Conservation (phyloP, 208 protist genomes). For the Wallacemonas sp. region DNA sequence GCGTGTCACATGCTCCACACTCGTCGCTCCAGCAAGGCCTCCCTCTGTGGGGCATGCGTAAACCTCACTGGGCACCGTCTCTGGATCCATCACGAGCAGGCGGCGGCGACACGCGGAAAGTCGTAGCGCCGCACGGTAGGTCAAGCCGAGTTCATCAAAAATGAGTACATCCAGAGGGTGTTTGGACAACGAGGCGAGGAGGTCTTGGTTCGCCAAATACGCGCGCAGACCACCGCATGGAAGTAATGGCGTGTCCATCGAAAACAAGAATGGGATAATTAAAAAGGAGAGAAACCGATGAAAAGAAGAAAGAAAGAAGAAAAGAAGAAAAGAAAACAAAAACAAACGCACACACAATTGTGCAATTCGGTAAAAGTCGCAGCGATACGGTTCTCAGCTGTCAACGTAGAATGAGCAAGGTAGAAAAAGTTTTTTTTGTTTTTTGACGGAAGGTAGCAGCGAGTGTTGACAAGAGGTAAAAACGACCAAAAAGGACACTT, state of each 20-base stretch:
- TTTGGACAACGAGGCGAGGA: constrained; percentile 15
- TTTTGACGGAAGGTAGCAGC: too few relatives aligned
- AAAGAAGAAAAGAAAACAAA: too few relatives aligned
- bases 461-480: too few relatives aligned
- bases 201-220: constrained; percentile 27
- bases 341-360: too few relatives aligned
- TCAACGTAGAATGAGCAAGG: too few relatives aligned
- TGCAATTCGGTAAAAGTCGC: too few relatives aligned
- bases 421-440: too few relatives aligned
- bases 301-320: too few relatives aligned
- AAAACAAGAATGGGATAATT: too few relatives aligned
- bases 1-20: not conserved
- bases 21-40: not conserved
- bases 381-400: too few relatives aligned
- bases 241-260: not conserved
- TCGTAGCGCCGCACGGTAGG: constrained; percentile 21
- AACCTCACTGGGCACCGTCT: not conserved
- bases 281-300: too few relatives aligned
- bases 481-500: too few relatives aligned
- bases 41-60: not conserved
- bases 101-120: constrained; percentile 17
- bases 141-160: constrained; percentile 21
- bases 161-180: constrained; percentile 27
- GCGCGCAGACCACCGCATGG: constrained; percentile 21
- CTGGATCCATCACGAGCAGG: constrained; percentile 11